Base-by-base conservation (phyloP, 805 yeast genomes). In the Pichia sporocuriosa region DNA sequence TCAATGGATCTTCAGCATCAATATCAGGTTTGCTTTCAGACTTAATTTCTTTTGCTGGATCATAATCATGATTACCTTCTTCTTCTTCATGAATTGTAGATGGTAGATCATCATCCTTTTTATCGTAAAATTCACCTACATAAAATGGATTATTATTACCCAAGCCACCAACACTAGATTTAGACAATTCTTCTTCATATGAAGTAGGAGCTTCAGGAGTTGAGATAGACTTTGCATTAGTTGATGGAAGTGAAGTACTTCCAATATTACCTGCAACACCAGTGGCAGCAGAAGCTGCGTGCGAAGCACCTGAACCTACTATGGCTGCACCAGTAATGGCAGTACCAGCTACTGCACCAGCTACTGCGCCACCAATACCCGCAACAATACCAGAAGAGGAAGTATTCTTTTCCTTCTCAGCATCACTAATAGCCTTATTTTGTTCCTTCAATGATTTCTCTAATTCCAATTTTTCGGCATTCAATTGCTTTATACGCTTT, bases 401-500 rank as follows among this genome's bases (percentile, higher is more conserved):
- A 13, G 31, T 17, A 15, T 23, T 8, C 29, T 39, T 32, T 48
- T 42, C 25, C 17, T 15, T 39, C 8, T 26, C 29, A 45, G 65
- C 63, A 43, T 59, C 58, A 44, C 62, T 57, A 55, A 62, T 58
- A 49, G 32, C 58, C 61, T 42, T 61, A 63, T 53, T 66, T 66
- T 47, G 62, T 48, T 64, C 67, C 42, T 67, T 68, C 40, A 42
- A n/a, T 4, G 34, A 25, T 20, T 59, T 67, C 45, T 68, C 60
- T 44, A 68, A 57, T n/a, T 28, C 16, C 13, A 40, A 7, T 15
- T 45, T 48, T 61, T 63, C 52, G 59, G 57, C 51, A 63, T 59
- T 47, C 44, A 68, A 59, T 45, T 61, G 59, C 51, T 68, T 67
- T 54, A 68, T 59, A 49, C 66, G 63, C 22, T 57, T 52, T 65